Evolutionary conservation across 2,329 filamentous ascomycete species (phyloP), one percentile per base, ranked within the genome.

Genomic region (Ophiostoma ulmi): DNA sequence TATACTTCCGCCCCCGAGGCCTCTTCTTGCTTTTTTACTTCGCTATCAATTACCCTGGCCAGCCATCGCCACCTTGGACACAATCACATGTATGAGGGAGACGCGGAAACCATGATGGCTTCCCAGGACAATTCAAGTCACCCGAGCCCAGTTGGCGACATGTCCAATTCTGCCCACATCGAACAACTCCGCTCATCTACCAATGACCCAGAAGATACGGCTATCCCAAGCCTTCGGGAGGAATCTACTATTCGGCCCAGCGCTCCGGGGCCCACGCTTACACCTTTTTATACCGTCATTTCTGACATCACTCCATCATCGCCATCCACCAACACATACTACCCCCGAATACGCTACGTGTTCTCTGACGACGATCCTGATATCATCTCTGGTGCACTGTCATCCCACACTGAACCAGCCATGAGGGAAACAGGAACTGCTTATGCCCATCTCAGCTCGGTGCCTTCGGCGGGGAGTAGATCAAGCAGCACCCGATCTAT

Each of bases 321-420:
- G 70, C 17, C 73, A 72, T 48, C 73, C 1, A 72, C 77, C 35
- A 75, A 91, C 65, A 91, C 92, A 73, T 85, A 92, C 76, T 94
- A 98, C 78, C 95, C 94, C 1, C 88, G 87, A 69, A 88, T 97
- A 1, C 93, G 94, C 81, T 98, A 98, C 81, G 86, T 98, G 77
- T 98, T 99, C 82, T 87, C 88, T 75, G 94, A 98, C 79, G 95
- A 98, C 80, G 93, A 97, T 77, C 87, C 89, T 1, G 91, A 94
- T 66, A 82, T 91, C 64, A 83, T 97, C 52, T 91, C 91, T 1
- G 85, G 88, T 52, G 89, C 91, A 1, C 89, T 79, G 79, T 65
- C 20, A 8, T 22, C 36, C 14, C 20, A 39, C 35, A 20, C 35
- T 39, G 36, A 8, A n/a, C 11, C 35, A 22, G 17, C 20, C 35